A percentile compares a stretch with the other conserved stretches of the same genome.
phyloP scores from a whole-genome alignment of 2,329 filamentous ascomycete species.

The Alternaria atra region DNA sequence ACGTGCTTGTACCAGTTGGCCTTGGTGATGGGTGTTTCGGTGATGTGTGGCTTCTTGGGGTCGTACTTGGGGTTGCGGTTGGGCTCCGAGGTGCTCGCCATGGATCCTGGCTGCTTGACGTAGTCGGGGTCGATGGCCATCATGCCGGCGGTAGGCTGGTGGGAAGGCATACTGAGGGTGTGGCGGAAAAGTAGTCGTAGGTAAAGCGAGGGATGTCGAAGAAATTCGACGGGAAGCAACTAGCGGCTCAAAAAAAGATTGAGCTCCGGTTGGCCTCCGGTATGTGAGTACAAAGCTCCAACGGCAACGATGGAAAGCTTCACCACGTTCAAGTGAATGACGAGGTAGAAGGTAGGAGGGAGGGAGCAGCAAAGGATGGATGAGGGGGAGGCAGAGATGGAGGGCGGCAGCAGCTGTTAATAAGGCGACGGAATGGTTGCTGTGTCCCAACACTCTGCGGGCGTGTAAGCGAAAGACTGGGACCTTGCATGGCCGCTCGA shows the following conservation, averaged over 20 bases:
- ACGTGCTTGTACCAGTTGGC: conserved; percentile 91
- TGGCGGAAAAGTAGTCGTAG: conserved; percentile 13
- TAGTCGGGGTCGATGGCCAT: conserved; percentile 60
- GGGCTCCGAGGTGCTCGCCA: conserved; percentile 61
- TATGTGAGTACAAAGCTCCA: conserved; percentile 18
- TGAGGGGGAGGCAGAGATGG: conserved; percentile 15
- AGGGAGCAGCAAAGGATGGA: conserved; percentile 21
- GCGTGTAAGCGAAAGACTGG: conserved; percentile 42
- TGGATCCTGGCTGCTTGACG: conserved; percentile 56
- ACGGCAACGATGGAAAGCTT: conserved; percentile 27
- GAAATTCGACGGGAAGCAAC: conserved; percentile 19
- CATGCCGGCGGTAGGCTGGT: conserved; percentile 59
- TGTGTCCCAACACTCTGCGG: conserved; percentile 31
- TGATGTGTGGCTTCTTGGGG: conserved; percentile 83
- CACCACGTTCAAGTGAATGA: conserved; percentile 33
- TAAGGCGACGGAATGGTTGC: conserved; percentile 21
- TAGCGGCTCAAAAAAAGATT: conserved; percentile 24
- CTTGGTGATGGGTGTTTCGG: conserved; percentile 81
- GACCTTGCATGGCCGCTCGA: conserved; percentile 44
- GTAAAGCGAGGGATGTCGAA: conserved; percentile 24
- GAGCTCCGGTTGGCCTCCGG: conserved; percentile 29
- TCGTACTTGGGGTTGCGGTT: conserved; percentile 63
- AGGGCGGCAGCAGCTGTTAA: conserved; percentile 14
- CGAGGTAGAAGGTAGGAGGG: conserved; percentile 30
- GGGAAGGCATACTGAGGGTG: conserved; percentile 58